Percentiles rank a stretch among this genome's conserved stretches.
phyloP scores from a whole-genome alignment of 768 basidiomycete genomes.

The Lactarius hengduanensis region DNA sequence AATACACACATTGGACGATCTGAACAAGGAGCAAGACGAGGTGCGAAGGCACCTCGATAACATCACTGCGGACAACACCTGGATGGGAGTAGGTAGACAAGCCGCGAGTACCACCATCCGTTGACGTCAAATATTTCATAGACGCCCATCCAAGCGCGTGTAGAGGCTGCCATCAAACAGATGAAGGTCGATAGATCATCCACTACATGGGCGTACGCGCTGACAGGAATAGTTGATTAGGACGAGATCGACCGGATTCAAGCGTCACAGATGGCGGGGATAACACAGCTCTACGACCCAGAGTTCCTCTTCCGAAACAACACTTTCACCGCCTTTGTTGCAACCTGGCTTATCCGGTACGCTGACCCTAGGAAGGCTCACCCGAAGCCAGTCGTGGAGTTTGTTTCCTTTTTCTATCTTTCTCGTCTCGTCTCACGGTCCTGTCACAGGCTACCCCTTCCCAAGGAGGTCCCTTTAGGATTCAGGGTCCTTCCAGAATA shows the following conservation, averaged over 20 bases:
- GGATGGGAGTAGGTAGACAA: slow-evolving; percentile 66
- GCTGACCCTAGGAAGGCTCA: slow-evolving; percentile 80
- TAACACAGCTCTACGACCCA: slow-evolving; percentile 84
- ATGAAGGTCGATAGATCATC: slow-evolving; percentile 46
- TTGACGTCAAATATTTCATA: slow-evolving; percentile 34
- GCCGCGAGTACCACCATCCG: not conserved
- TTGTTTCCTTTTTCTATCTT: slow-evolving; percentile 33
- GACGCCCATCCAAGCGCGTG: slow-evolving; percentile 73
- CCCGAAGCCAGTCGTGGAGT: slow-evolving; percentile 69
- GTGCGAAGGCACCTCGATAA: slow-evolving; percentile 74
- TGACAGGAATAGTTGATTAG: slow-evolving; percentile 38
- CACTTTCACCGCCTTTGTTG: slow-evolving; percentile 85
- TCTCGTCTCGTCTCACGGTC: not conserved
- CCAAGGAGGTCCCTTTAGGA: slow-evolving; percentile 75
- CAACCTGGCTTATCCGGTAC: slow-evolving; percentile 90
- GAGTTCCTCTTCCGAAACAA: slow-evolving; percentile 77
- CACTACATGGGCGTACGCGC: not conserved
- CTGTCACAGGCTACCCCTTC: slow-evolving; percentile 74
- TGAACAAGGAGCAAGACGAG: slow-evolving; percentile 73
- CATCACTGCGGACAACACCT: slow-evolving; percentile 72
- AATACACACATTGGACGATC: slow-evolving; percentile 69
- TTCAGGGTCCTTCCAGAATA: slow-evolving; percentile 94
- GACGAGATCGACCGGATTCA: slow-evolving; percentile 67
- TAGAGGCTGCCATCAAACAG: slow-evolving; percentile 72
- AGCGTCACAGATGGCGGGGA: slow-evolving; percentile 74